Conservation (phyloP, 345 rosid genomes). For the Melaleuca quinquenervia region DNA sequence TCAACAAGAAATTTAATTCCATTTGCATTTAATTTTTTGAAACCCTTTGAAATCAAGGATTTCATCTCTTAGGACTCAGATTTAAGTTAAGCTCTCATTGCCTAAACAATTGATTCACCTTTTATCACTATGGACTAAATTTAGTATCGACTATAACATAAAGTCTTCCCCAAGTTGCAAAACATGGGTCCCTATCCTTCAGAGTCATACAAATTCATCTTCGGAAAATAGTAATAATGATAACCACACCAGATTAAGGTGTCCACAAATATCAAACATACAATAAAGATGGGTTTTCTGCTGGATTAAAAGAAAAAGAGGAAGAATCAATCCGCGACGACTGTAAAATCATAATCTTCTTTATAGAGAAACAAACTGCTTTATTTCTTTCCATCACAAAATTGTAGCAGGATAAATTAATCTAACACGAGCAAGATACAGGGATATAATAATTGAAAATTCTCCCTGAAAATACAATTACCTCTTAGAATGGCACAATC, state of each 20-base stretch:
- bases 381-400: background rate
- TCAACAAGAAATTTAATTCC: background rate
- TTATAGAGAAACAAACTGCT: background rate
- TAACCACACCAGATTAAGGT: background rate
- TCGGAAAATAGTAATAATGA: background rate
- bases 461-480: background rate
- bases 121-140: background rate
- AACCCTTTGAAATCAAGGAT: background rate
- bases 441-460: background rate
- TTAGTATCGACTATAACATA: background rate
- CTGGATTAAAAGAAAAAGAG: background rate
- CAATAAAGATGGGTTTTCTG: background rate
- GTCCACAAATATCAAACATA: background rate
- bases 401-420: background rate
- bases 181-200: background rate
- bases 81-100: background rate
- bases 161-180: background rate
- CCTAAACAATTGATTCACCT: background rate
- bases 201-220: background rate
- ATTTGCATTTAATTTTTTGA: background rate
- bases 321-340: background rate
- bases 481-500: background rate
- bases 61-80: background rate
- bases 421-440: background rate
- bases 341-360: background rate